Evolutionary conservation across 129 eudicot species (phyloP), one percentile per base, ranked within the genome.

Genomic region (Pseudognaphalium luteoalbum): DNA sequence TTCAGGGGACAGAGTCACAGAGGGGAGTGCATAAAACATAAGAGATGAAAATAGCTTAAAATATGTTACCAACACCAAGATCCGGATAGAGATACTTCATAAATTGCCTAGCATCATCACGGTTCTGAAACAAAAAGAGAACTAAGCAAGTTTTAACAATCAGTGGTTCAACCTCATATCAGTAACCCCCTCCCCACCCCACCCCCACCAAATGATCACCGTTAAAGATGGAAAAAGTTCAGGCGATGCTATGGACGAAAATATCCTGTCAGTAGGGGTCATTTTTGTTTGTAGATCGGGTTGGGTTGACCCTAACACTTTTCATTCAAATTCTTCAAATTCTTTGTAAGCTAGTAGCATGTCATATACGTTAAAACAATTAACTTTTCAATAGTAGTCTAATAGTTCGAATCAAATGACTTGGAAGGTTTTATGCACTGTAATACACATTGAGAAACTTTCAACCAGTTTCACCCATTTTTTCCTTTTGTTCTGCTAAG

Each of bases 101-200:
- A 73, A 95, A 95, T 73, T 91, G 97, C 69, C 97, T 92, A 85
- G 99, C 99, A 72, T 95, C 94, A 88, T 95, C 96, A 72, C 96
- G 99, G 68, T 76, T 95, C 99, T 95, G 90, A 78, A 69, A 74
- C 25, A 70, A 70, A 66, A 60, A n/a, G 62, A 57, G 29, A 20
- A 20, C 62, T 57, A 57, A n/a, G 29, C 28, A 57, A 57, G 62
- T 19, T 8, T 57, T 20, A 57, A 57, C 12, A 57, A 12, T 57
- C 62, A 57, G 9, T 1, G 14, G 62, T 21, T 57, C 14, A 57
- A 57, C 22, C 29, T 57, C 62, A 57, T 21, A 14, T 41, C 14
- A 8, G 47, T 41, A 39, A 52, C 22, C 59, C 59, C 21, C 21
- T 1, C 10, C 9, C 60, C 9, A 4, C 2, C 60, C 21, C 60